Evolutionary conservation across 192 early-diverging fungal species (phyloP).

Genomic region (Phycomyces nitens): DNA sequence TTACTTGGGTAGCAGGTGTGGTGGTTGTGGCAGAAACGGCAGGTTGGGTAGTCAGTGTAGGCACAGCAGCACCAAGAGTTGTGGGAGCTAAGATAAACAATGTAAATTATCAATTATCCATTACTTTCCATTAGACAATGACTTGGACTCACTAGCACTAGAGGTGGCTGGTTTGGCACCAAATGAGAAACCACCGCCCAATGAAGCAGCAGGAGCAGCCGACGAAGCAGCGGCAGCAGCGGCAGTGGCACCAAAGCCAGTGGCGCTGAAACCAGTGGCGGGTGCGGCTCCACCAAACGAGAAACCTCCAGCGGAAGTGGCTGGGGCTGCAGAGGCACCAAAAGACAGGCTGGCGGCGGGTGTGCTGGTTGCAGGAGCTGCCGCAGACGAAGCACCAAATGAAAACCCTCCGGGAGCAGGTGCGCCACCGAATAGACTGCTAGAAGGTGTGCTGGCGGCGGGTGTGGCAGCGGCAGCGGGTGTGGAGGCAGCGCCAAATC

Average conservation of each 20-base stretch:
- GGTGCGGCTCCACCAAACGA: neutral
- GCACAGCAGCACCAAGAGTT: slow-evolving; percentile 24
- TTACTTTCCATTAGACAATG: neutral
- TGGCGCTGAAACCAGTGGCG: slow-evolving; percentile 4
- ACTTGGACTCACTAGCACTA: too few relatives aligned
- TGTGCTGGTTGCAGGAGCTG: slow-evolving; percentile 19
- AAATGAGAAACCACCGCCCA: neutral
- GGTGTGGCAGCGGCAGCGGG: slow-evolving; percentile 15
- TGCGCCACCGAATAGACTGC: slow-evolving; percentile 9
- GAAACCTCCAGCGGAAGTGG: slow-evolving; percentile 21
- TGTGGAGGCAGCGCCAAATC: slow-evolving; percentile 20
- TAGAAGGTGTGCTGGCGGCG: slow-evolving; percentile 29
- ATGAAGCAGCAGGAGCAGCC: slow-evolving; percentile 8
- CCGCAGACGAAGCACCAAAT: neutral
- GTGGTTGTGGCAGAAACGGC: slow-evolving; percentile 38
- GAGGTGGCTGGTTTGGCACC: neutral
- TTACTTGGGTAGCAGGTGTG: slow-evolving; percentile 36
- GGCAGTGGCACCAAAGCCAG: neutral
- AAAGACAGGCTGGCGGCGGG: slow-evolving; percentile 7
- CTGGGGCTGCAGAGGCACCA: slow-evolving; percentile 7
- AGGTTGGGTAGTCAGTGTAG: slow-evolving; percentile 25
- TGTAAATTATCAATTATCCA: neutral
- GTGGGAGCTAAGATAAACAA: slow-evolving; percentile 21
- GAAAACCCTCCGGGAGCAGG: neutral
- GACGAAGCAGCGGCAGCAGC: slow-evolving; percentile 22